Evolutionary conservation across 78 protist species (phyloP), one percentile per base, ranked within the genome.

Genomic region (Dictyostelium purpureum): DNA sequence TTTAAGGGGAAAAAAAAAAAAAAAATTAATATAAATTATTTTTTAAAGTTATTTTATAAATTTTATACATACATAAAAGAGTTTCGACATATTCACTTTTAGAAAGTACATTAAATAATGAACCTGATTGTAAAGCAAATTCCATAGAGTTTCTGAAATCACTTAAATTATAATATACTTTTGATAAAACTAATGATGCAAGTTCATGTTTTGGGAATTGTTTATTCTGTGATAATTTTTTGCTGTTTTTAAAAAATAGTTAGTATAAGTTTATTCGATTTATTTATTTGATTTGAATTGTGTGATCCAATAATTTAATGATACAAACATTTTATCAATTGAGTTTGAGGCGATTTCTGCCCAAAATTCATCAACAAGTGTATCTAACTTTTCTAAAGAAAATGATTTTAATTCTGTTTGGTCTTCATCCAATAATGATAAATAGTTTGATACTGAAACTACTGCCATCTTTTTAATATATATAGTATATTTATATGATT

Each of bases 121-220:
- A 19, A 19, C 98, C 99, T 16, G 99, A 97, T 28, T 79, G 73
- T 21, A 99, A 93, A 2, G 99, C 99, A 56, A 45, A 97, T 5
- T 2, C 4, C 81, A 98, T 79, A 4, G 99, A 80, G 26, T 97
- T 97, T 19, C 33, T 54, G 37, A 74, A 88, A 74, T 88, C 97
- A 24, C 96, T 97, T 11, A 99, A 94, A 93, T 98, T 98, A 76
- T 96, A 99, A 91, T 97, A 98, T 61, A 98, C 98, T 94, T 96
- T 85, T 42, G 91, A 85, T 14, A 45, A 54, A 40, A 63, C 33
- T 33, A 63, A 47, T 11, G 71, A 67, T n/a, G 74, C 95, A 14
- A 77, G 26, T 28, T 57, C 78, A 74, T 61, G 76, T 75, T 88
- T 63, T 43, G 80, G n/a, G 28, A 88, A 88, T 74, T 42, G 37